Conservation (phyloP, 1,139 yeast genomes). For the Kurtzmaniella quercitrusa region DNA sequence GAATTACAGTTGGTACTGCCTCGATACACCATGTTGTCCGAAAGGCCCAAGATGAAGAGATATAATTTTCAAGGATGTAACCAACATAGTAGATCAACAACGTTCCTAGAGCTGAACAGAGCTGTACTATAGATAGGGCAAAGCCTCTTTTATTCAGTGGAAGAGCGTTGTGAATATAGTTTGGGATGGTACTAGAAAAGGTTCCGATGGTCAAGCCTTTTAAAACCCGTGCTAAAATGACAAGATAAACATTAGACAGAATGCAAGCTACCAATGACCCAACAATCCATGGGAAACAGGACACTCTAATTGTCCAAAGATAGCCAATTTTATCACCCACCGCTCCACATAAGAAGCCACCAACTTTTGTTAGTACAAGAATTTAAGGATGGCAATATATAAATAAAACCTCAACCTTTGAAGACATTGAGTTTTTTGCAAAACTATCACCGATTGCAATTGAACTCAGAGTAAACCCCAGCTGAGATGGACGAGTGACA, state of each 20-base stretch:
- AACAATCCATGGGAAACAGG: constrained; percentile 25
- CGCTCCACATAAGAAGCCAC: constrained; percentile 30
- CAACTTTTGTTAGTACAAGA: constrained; percentile 19
- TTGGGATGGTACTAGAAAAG: constrained; percentile 26
- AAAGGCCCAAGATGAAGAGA: constrained; percentile 15
- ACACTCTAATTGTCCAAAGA: constrained; percentile 21
- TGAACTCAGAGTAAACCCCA: background rate
- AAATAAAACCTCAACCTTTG: too few relatives aligned
- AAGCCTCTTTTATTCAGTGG: constrained; percentile 21
- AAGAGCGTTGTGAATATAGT: constrained; percentile 29
- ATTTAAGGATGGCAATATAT: background rate
- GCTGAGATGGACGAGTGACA: too few relatives aligned
- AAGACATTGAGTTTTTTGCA: background rate
- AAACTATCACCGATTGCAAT: background rate
- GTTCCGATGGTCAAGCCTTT: constrained; percentile 34
- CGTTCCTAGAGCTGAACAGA: constrained; percentile 20
- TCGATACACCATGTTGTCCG: constrained; percentile 25
- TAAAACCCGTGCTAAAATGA: constrained; percentile 25
- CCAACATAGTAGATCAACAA: constrained; percentile 19
- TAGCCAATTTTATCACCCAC: constrained; percentile 28
- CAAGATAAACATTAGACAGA: constrained; percentile 22
- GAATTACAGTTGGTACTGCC: constrained; percentile 20
- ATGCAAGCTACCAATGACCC: constrained; percentile 23
- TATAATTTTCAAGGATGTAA: constrained; percentile 14
- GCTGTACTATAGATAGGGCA: constrained; percentile 20